Conservation (phyloP, 2,329 filamentous ascomycete genomes). For the Diaporthe citriasiana region DNA sequence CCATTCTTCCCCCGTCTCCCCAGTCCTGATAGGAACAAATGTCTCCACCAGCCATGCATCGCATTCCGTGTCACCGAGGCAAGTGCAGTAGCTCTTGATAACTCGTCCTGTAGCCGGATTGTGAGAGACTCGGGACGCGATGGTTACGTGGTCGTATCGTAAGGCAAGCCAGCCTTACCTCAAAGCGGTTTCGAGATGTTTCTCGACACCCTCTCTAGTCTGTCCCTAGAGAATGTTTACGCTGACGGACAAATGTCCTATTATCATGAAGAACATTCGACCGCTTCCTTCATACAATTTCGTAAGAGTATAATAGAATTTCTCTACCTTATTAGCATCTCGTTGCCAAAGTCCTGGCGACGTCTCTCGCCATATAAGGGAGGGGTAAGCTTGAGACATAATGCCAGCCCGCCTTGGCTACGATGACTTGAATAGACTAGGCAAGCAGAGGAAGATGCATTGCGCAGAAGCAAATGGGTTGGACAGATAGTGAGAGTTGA, state of each 20-base stretch:
- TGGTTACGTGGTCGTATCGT: background rate
- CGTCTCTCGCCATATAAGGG: background rate
- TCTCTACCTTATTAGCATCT: background rate
- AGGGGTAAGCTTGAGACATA: background rate
- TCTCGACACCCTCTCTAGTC: background rate
- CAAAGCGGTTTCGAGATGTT: background rate
- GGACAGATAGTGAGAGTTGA: background rate
- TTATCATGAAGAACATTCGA: conserved; percentile 10
- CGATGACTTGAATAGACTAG: background rate
- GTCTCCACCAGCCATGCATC: background rate
- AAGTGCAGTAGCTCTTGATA: background rate
- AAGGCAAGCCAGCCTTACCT: conserved; percentile 1
- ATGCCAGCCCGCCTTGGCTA: background rate
- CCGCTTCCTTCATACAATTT: background rate
- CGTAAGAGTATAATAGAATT: conserved; percentile 4
- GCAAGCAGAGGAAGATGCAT: background rate
- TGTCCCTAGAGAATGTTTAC: background rate
- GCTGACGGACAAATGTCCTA: conserved; percentile 9
- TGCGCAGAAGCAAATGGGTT: too few species aligned
- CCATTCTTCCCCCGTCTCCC: background rate
- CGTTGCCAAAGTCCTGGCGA: conserved; percentile 5
- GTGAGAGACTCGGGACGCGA: conserved; percentile 1
- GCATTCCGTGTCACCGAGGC: background rate
- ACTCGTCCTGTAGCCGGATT: background rate
- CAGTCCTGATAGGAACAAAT: background rate